A percentile compares a stretch with the other conserved stretches of the same genome.
phyloP scores from a whole-genome alignment of 2,329 filamentous ascomycete species.

The Akanthomyces lecanii region DNA sequence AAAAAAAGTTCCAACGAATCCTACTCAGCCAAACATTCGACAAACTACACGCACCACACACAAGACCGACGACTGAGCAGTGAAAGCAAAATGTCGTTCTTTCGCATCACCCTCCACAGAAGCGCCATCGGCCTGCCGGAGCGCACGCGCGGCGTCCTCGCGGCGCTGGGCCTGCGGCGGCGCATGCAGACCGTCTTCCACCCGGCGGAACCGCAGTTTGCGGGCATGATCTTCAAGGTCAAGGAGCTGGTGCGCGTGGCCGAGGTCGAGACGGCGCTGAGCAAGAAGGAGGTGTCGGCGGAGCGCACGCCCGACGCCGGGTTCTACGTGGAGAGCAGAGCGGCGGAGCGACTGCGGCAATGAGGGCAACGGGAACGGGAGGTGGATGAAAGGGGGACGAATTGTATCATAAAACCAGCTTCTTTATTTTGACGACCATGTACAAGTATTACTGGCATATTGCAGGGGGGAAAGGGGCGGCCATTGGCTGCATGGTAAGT shows the following conservation, averaged over 20 bases:
- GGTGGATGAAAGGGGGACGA: not conserved
- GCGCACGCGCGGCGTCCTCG: conserved; percentile 74
- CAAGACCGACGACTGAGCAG: not conserved
- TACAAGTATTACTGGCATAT: conserved; percentile 7
- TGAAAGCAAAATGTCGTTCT: conserved; percentile 62
- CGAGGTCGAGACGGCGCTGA: conserved; percentile 66
- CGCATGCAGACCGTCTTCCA: conserved; percentile 87
- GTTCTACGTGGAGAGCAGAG: conserved; percentile 69
- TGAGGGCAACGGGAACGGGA: not conserved
- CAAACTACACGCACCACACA: not conserved
- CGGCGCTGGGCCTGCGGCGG: conserved; percentile 78
- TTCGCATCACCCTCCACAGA: conserved; percentile 86
- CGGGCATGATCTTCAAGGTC: conserved; percentile 88
- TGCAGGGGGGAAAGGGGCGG: not conserved
- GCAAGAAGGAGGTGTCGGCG: conserved; percentile 63
- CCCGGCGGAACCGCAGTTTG: conserved; percentile 73
- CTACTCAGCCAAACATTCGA: too few species aligned
- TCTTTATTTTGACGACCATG: not conserved
- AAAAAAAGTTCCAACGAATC: not conserved
- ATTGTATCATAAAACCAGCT: not conserved
- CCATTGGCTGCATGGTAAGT: not conserved
- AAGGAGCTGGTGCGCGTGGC: conserved; percentile 85
- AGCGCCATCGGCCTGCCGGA: conserved; percentile 83
- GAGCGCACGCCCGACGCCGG: conserved; percentile 71
- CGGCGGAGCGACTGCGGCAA: not conserved